Conservation (phyloP, 2,329 filamentous ascomycete species). For the Exserohilum rostratum region DNA sequence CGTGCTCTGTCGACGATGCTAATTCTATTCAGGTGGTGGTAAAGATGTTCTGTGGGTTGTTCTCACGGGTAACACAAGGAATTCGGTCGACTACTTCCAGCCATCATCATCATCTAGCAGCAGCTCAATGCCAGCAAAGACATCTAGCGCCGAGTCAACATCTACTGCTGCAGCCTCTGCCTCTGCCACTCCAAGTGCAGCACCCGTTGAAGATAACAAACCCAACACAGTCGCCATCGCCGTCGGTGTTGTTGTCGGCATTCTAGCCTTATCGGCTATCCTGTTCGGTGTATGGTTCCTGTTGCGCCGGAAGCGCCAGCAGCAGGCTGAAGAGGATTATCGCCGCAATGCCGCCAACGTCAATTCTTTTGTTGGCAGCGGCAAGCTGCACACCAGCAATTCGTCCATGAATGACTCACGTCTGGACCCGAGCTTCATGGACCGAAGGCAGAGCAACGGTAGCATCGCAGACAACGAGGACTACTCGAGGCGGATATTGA, state of each 20-base stretch:
- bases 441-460: conserved; percentile 85
- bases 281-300: conserved; percentile 74
- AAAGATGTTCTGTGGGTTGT: conserved; percentile 58
- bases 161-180: conserved; percentile 23
- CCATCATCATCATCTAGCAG: conserved; percentile 22
- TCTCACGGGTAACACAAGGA: conserved; percentile 56
- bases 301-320: conserved; percentile 75
- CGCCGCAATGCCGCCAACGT: conserved; percentile 79
- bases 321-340: conserved; percentile 82
- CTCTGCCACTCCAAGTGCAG: conserved; percentile 38
- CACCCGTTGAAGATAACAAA: conserved; percentile 42
- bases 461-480: conserved; percentile 98
- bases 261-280: conserved; percentile 71
- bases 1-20: conserved; percentile 14
- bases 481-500: conserved; percentile 92
- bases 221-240: conserved; percentile 85
- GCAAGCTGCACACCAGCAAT: conserved; percentile 66
- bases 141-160: conserved; percentile 22
- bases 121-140: conserved; percentile 21
- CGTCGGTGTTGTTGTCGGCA: conserved; percentile 84
- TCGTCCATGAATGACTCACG: conserved; percentile 80
- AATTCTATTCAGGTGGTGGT: conserved; percentile 62
- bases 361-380: conserved; percentile 71
- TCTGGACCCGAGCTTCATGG: conserved; percentile 82
- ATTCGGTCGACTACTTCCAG: conserved; percentile 46